Base-by-base conservation (phyloP, 441 rosid genomes). In the Adansonia rubrostipa region DNA sequence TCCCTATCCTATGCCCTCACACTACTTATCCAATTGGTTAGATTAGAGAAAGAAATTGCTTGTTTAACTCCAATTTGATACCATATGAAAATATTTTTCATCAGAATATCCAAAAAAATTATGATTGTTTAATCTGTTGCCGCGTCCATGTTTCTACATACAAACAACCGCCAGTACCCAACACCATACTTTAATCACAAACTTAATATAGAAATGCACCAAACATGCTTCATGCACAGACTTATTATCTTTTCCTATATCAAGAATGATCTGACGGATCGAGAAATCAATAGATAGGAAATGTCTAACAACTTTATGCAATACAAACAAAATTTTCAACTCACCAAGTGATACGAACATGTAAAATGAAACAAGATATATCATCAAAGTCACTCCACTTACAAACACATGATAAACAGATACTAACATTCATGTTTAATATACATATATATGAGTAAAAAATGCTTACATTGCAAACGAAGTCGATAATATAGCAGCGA, bases 391-490 rank as follows among this genome's bases (percentile, higher is more conserved):
- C 47, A 53, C 48, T 54, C 63, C 63, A 20, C 42, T 69, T 47
- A 9, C 50, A 54, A 71, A 9, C 63, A 71, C 13, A 71, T 9
- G 42, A 9, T n/a, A 1, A 36, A 36, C 51, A 53, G 20, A 54
- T 33, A 72, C 44, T 63, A 33, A 63, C 7, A 63, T 14, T 6
- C 19, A 63, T 14, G 44, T 61, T 28, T 28, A 33, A 33, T 19
- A 36, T 4, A 13, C 20, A 72, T 6, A 42, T 66, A 20, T 5
- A 66, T 44, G 50, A 50, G 33, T 10, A 11, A 19, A 40, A 0
- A 64, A 64, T 5, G 4, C 76, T 73, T 73, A 73, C 76, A 73
- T 73, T 11, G 53, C 20, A 57, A 56, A 73, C 24, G 77, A 58
- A 20, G 9, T 57, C 20, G 48, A 58, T 1, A 58, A 44, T 8